phyloP scores from a whole-genome alignment of 1,284 basidiomycete species.

The Tilletia walkeri region DNA sequence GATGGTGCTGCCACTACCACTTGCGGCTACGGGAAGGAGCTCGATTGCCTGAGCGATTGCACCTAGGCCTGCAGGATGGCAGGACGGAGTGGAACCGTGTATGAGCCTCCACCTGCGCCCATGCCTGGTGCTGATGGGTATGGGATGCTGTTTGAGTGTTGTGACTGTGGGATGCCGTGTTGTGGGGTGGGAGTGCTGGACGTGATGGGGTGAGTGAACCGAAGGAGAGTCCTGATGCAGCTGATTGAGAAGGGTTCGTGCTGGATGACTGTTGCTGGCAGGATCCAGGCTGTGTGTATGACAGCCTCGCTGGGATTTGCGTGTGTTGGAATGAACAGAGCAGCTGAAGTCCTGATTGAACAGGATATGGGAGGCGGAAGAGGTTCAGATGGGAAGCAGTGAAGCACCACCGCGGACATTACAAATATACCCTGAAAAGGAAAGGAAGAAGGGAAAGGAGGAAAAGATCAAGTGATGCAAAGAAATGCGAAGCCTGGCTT shows the following conservation, averaged over 20 bases:
- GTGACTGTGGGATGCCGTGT: slow-evolving; percentile 24
- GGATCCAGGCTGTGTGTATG: no score
- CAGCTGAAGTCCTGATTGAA: no score
- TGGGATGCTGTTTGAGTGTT: slow-evolving; percentile 41
- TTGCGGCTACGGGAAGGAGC: neutral
- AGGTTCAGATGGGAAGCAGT: no score
- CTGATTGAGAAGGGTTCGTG: neutral
- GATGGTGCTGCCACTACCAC: slow-evolving; percentile 21
- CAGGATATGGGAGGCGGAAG: no score
- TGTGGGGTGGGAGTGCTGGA: slow-evolving; percentile 43
- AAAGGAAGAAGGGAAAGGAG: no score
- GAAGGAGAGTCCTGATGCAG: slow-evolving; percentile 20
- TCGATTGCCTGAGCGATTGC: slow-evolving; percentile 26
- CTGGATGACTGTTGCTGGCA: no score
- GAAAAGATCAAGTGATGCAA: no score
- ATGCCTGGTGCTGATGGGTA: slow-evolving; percentile 31
- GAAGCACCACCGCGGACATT: no score
- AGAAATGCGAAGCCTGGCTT: no score
- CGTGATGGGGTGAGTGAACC: slow-evolving; percentile 45
- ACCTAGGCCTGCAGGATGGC: slow-evolving; percentile 41
- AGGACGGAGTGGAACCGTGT: slow-evolving; percentile 46
- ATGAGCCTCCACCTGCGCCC: slow-evolving; percentile 47
- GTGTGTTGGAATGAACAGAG: no score
- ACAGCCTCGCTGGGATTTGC: no score
- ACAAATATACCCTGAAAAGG: no score